A percentile compares a stretch with the other conserved stretches of the same genome.
Conservation (phyloP, 2,329 filamentous ascomycete genomes). For the Colletotrichum gigasporum region DNA sequence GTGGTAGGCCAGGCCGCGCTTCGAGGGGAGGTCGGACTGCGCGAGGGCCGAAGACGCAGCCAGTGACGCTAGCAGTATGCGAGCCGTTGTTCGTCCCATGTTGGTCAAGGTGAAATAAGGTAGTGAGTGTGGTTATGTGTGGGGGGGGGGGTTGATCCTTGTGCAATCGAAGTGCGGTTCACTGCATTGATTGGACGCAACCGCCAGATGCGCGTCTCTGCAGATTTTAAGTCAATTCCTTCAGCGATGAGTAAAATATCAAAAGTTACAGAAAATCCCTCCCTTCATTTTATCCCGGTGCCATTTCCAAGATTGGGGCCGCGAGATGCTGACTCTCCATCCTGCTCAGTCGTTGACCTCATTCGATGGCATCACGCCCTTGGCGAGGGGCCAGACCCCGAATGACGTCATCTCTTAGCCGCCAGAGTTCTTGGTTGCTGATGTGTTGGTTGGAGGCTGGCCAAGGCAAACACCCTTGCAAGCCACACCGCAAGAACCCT, state of each 20-base stretch:
- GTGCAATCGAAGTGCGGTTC: slow-evolving; percentile 6
- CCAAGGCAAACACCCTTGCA: slow-evolving; percentile 23
- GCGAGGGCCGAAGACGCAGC: neutral
- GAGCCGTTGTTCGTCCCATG: slow-evolving; percentile 18
- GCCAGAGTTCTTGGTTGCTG: slow-evolving; percentile 11
- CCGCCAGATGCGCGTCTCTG: neutral
- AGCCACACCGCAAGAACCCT: slow-evolving; percentile 19
- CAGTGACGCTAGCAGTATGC: neutral
- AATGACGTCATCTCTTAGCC: slow-evolving; percentile 23
- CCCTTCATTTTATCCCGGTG: no score
- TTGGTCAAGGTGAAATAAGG: neutral
- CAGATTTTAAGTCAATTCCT: neutral
- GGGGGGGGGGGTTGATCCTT: slow-evolving; percentile 26
- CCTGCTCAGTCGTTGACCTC: slow-evolving; percentile 21
- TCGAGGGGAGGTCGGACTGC: slow-evolving; percentile 15
- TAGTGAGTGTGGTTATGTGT: neutral
- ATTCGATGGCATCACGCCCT: slow-evolving; percentile 13
- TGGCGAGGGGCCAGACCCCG: neutral
- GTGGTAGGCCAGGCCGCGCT: slow-evolving; percentile 25
- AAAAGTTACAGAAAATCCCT: no score
- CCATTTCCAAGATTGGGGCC: no score
- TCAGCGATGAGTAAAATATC: no score
- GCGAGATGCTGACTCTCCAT: neutral
- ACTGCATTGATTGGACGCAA: slow-evolving; percentile 12
- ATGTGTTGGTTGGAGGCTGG: neutral